Conservation (phyloP, 1,284 basidiomycete genomes). For the Apiotrichum domesticum region DNA sequence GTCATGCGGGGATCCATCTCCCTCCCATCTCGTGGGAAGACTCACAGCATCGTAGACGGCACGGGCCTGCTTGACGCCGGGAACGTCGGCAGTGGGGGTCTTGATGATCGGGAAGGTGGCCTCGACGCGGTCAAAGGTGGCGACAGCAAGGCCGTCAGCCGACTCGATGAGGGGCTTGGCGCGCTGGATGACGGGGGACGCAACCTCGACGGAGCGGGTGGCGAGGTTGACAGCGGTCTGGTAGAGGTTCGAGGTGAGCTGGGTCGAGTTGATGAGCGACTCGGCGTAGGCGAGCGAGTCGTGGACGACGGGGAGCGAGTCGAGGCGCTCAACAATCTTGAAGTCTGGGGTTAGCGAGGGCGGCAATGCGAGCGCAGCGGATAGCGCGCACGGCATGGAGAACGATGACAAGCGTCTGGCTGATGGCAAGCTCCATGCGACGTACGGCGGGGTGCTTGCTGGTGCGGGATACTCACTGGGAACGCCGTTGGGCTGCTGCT, state of each 20-base stretch:
- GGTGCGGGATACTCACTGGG: constrained; percentile 2
- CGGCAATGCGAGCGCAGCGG: not conserved
- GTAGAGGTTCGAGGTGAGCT: constrained; percentile 39
- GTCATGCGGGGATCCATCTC: no score
- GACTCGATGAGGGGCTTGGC: constrained; percentile 43
- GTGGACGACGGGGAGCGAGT: constrained; percentile 43
- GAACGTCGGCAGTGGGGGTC: constrained; percentile 44
- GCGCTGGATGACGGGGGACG: constrained; percentile 38
- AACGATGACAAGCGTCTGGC: no score
- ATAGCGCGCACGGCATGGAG: not conserved
- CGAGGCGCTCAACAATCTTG: constrained; percentile 44
- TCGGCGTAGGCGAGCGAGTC: constrained; percentile 44
- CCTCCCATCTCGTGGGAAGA: not conserved
- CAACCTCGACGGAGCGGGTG: constrained; percentile 39
- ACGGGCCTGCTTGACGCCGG: constrained; percentile 46
- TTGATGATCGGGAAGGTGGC: constrained; percentile 46
- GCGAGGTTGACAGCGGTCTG: constrained; percentile 37
- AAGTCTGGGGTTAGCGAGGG: constrained; percentile 26
- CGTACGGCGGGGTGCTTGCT: no score
- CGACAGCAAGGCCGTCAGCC: constrained; percentile 44
- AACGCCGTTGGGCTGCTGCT: constrained; percentile 17
- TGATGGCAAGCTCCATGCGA: no score
- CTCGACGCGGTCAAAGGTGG: constrained; percentile 44
- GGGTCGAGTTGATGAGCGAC: constrained; percentile 40
- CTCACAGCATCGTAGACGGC: constrained; percentile 43